Base-by-base conservation (phyloP, 768 basidiomycete species). In the Coprinopsis cinerea region DNA sequence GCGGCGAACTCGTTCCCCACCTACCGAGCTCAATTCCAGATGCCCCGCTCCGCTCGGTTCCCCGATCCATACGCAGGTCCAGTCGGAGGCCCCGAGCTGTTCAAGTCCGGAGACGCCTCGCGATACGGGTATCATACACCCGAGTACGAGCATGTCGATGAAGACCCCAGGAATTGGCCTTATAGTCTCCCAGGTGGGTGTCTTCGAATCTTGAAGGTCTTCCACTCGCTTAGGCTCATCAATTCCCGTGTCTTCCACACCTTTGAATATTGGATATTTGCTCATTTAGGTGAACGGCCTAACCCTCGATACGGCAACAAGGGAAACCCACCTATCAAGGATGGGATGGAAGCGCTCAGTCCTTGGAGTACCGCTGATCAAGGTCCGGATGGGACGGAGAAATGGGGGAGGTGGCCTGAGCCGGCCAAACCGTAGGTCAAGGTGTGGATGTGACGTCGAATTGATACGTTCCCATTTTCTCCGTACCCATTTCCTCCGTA, bases 331-430 rank as follows among this genome's bases (percentile, higher is more conserved):
- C 49, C 49, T 6, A 45, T 51, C 24, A 44, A 51, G 22, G 49
- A 51, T 39, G 49, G 43, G 14, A 26, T 45, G 32, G 49, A 51
- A 20, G 49, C 32, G 5, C 28, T 51, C 23, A 17, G 26, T 6
- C 49, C 42, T 1, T 37, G 32, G 18, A 51, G 49, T 17, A 37
- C 49, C 20, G 32, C 49, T 17, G 49, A 51, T 17, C 34, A 51
- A 23, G 49, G 49, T 4, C 49, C 49, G 3, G 43, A 51, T 22
- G 49, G 49, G 10, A 51, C 49, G 24, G 49, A 51, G 35, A 51
- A 39, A 34, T 32, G 14, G 18, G 49, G 49, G 6, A 35, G 49
- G 27, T 14, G 22, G 14, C 30, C 49, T 22, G 49, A 51, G 25
- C 30, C 30, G 7, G 49, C 42, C 2, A 44, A 25, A 17, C 35